Evolutionary conservation across 371 early-diverging fungal genomes (phyloP), one percentile per base, ranked within the genome.

Genomic region (Mucor saturninus): DNA sequence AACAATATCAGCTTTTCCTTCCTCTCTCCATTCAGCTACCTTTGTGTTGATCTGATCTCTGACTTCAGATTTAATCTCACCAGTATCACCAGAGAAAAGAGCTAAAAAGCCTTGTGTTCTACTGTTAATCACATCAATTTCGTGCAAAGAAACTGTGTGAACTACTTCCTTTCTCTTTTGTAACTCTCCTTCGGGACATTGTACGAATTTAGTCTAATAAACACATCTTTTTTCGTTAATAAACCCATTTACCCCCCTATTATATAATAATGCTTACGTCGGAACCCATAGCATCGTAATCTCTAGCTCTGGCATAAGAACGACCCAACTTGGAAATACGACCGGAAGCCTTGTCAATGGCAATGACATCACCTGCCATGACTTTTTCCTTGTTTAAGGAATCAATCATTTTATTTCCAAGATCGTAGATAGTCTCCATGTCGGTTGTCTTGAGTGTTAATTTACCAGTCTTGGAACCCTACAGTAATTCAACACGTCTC

Each of bases 91-190:
- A 42, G 96, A 96, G 77, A 98, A 98, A 50, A 99, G 83, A 10
- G 99, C 97, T 65, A 97, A 75, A 77, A 97, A 98, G 0, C 98
- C 98, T 75, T 98, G 97, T 30, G 95, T 92, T 61, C 97, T 89
- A 69, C 95, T 95, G 88, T 99, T 99, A 74, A 99, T 95, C n/a
- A 98, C 97, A 84, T 99, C 99, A 68, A 99, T 95, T 79, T 99
- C 99, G 79, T 99, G 99, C 53, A 99, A 83, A 7, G 99, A 93
- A 10, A 99, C 97, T 10, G 94, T 96, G 66, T 99, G 98, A 9
- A 95, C 96, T 31, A 94, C 91, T 74, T 97, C 96, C 76, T 94
- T 93, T 58, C 94, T 91, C 75, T 93, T 95, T 76, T 99, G 98
- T 48, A 99, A 84, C 82, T 99, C 99, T 29, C 99, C 99, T 65